A percentile compares a stretch with the other conserved stretches of the same genome.
phyloP scores from a whole-genome alignment of 164 flowering plant species.

The Berberis thunbergii region DNA sequence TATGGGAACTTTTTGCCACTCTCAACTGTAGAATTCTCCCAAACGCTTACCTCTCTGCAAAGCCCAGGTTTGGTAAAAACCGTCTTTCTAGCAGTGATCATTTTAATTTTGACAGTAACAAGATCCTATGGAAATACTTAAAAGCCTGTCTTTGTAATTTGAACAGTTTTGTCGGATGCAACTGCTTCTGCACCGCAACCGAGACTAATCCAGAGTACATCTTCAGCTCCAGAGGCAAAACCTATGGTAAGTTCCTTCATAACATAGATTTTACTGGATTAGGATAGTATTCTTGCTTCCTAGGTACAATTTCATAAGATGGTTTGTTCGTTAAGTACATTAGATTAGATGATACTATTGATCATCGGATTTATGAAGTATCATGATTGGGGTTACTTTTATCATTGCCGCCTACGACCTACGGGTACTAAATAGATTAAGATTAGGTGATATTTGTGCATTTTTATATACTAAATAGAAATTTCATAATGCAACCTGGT shows the following conservation, averaged over 20 bases:
- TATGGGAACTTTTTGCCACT: conserved; percentile 17
- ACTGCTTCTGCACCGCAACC: background rate
- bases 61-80: conserved; percentile 7
- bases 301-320: too few species aligned
- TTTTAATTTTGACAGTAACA: background rate
- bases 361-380: too few species aligned
- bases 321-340: too few species aligned
- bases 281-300: too few species aligned
- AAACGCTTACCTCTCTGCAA: conserved; percentile 4
- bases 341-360: too few species aligned
- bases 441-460: background rate
- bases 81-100: background rate
- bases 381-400: too few species aligned
- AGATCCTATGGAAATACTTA: background rate
- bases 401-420: too few species aligned
- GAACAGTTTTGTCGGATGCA: background rate
- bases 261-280: too few species aligned
- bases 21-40: conserved; percentile 10
- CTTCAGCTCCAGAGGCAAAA: background rate
- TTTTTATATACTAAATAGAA: background rate
- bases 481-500: background rate
- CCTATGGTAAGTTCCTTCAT: background rate
- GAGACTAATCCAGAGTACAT: background rate
- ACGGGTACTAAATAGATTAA: too few species aligned
- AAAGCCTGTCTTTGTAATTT: too few species aligned